Conservation (phyloP, 2,329 filamentous ascomycete species). For the Sarocladiaceae sp. region DNA sequence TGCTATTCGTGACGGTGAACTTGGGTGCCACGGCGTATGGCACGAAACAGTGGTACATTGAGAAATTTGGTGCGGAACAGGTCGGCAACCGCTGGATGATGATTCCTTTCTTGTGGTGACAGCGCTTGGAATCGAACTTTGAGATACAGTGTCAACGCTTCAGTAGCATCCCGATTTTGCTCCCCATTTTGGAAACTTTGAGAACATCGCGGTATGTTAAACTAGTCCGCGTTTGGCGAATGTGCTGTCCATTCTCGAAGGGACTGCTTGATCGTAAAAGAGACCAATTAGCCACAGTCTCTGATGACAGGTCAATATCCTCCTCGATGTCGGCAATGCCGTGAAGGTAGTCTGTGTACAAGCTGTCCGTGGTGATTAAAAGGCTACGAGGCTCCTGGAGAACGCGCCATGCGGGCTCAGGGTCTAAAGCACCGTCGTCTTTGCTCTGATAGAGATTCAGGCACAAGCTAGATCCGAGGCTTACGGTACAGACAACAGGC, state of each 20-base stretch:
- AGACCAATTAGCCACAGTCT: constrained; percentile 69
- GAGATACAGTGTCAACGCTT: background rate
- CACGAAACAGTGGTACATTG: constrained; percentile 74
- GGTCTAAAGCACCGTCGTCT: constrained; percentile 53
- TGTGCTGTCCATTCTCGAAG: constrained; percentile 48
- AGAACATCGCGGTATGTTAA: constrained; percentile 84
- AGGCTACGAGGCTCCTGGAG: constrained; percentile 82
- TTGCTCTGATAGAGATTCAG: constrained; percentile 70
- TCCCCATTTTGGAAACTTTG: constrained; percentile 70
- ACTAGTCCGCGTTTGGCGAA: constrained; percentile 61
- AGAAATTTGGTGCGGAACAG: constrained; percentile 66
- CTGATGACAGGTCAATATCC: constrained; percentile 60
- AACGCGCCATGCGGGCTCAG: constrained; percentile 51
- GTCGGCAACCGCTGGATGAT: constrained; percentile 68
- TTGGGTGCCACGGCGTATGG: constrained; percentile 75
- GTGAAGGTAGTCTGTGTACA: constrained; percentile 71
- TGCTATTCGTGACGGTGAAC: constrained; percentile 73
- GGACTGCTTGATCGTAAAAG: constrained; percentile 49
- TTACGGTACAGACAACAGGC: constrained; percentile 86
- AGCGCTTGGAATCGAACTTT: background rate
- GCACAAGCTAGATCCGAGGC: constrained; percentile 72
- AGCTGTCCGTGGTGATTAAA: constrained; percentile 63
- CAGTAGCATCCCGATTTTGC: constrained; percentile 53
- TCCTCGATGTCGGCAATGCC: constrained; percentile 64
- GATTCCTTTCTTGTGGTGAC: constrained; percentile 61